Percentiles rank a stretch among this genome's conserved stretches.
phyloP scores from a whole-genome alignment of 208 protist species.

The Wallacemonas sp. region DNA sequence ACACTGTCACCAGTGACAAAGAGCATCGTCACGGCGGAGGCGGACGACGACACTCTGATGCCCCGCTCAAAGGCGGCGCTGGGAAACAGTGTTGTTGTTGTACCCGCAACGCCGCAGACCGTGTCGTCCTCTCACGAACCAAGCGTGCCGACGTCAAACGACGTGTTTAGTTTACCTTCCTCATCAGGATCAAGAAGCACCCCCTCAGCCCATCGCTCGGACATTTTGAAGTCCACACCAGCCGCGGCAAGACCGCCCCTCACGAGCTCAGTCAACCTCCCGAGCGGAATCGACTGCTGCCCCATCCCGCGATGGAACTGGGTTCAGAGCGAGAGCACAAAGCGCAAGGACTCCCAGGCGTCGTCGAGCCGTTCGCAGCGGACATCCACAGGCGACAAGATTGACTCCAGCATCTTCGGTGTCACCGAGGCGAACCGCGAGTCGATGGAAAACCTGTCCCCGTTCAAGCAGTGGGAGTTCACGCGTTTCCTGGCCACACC shows the following conservation, averaged over 20 bases:
- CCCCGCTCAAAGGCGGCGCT: background rate
- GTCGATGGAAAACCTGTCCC: conserved; percentile 30
- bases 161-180: no score
- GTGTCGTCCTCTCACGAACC: no score
- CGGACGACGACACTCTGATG: background rate
- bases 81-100: background rate
- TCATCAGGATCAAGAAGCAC: no score
- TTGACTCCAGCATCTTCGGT: background rate
- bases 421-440: conserved; percentile 13
- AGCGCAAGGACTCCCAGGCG: background rate
- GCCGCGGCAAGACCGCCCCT: background rate
- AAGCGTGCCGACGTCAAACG: no score
- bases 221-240: background rate
- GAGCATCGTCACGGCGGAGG: conserved; percentile 1
- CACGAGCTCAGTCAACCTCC: background rate
- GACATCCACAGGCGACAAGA: background rate
- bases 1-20: conserved; percentile 2
- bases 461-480: conserved; percentile 42
- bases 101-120: background rate
- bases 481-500: conserved; percentile 24
- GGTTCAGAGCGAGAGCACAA: conserved; percentile 1
- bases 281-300: conserved; percentile 3
- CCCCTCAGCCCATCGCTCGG: no score
- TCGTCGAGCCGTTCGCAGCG: background rate
- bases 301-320: conserved; percentile 12